Conservation (phyloP, 2,329 filamentous ascomycete genomes). For the Westerdykella sp. region DNA sequence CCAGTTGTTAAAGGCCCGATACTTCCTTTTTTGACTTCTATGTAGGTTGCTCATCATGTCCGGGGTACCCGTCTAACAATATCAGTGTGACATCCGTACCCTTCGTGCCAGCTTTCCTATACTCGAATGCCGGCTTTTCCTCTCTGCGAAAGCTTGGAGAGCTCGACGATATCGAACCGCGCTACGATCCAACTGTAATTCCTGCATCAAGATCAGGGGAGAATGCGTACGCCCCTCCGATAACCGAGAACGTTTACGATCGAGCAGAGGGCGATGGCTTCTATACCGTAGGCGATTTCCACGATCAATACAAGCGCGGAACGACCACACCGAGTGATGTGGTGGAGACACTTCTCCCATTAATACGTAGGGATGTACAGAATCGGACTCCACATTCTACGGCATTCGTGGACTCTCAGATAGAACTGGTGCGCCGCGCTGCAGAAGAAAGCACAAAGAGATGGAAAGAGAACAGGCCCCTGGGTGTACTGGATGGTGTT, state of each 20-base stretch:
- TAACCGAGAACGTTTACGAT: conserved; percentile 7
- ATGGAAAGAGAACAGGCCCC: conserved; percentile 59
- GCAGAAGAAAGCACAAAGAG: conserved; percentile 68
- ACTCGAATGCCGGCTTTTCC: conserved; percentile 64
- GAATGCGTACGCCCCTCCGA: conserved; percentile 10
- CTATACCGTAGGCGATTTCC: conserved; percentile 66
- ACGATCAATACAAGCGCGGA: conserved; percentile 65
- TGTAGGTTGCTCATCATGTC: conserved; percentile 44
- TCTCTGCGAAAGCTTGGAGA: conserved; percentile 50
- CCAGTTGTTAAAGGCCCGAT: conserved; percentile 62
- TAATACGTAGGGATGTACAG: conserved; percentile 57
- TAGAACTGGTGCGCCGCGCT: conserved; percentile 57
- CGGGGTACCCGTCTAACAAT: conserved; percentile 1
- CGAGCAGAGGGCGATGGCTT: conserved; percentile 20
- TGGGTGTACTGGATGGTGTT: conserved; percentile 71
- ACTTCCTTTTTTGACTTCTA: conserved; percentile 54
- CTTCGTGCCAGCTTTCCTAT: conserved; percentile 59
- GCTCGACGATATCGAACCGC: conserved; percentile 49
- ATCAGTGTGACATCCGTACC: conserved; percentile 54
- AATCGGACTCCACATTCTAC: conserved; percentile 57
- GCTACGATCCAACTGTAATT: conserved; percentile 54
- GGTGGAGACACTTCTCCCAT: conserved; percentile 61
- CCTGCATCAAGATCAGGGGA: conserved; percentile 19
- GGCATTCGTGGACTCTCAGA: conserved; percentile 65
- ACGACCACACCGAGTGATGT: conserved; percentile 66